Evolutionary conservation across 176 grass and related monocot genomes (phyloP), one percentile per base, ranked within the genome.

Genomic region (Cenchrus americanus): DNA sequence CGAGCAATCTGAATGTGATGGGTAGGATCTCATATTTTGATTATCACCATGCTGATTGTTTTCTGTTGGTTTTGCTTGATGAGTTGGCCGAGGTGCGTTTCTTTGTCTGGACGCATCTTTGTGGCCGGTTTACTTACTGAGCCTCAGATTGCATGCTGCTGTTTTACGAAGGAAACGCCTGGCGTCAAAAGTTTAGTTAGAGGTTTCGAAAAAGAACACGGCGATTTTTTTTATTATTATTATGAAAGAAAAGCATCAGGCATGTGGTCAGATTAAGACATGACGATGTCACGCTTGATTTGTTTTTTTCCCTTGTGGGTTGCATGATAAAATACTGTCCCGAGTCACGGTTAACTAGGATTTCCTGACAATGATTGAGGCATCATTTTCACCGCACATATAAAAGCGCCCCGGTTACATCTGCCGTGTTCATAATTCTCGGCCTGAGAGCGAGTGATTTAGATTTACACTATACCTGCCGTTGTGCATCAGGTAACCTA

Each of bases 301-400:
- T 74, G 13, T 18, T 54, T 24, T 79, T 69, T 37, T 37, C 34
- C 34, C 18, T 27, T 48, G 21, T 4, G 21, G 7, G 48, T 72
- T 49, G 10, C 23, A 13, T 27, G 18, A 57, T 50, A 57, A 46
- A 34, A 19, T 59, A 12, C 14, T 80, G 69, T 19, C 42, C 5
- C 42, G 37, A 9, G 34, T 46, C 42, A 19, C 14, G 27, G 7
- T 22, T 81, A 65, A 27, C 47, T 81, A 64, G n/a, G 69, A 82
- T 37, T 11, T 41, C 32, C 40, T 26, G 78, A 71, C 37, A 77
- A 69, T 77, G 71, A 66, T 66, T 14, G 72, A 49, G 26, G 7
- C 55, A n/a, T 27, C 71, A 18, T 71, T 81, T 47, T 71, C 87
- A 5, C n/a, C 32, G 43, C 3, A 66, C 3, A 66, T 67, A 0